phyloP scores from a whole-genome alignment of 495 filamentous ascomycete genomes.

The Penicillium waksmanii region DNA sequence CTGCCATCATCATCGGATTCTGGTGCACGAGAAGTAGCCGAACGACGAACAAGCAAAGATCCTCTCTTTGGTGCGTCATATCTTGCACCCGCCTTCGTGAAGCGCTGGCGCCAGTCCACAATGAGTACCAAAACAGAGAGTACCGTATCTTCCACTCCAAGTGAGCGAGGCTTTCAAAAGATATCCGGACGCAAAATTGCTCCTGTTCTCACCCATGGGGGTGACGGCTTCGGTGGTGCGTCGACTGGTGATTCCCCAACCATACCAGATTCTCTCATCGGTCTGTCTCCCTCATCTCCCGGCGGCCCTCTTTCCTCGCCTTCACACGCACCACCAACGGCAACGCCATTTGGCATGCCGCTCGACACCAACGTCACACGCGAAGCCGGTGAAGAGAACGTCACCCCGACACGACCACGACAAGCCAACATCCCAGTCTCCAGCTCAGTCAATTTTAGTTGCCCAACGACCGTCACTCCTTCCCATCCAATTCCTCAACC shows the following conservation, averaged over 20 bases:
- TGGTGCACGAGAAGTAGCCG: conserved; percentile 45
- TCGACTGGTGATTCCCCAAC: conserved; percentile 30
- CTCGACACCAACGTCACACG: conserved; percentile 42
- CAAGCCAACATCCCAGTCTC: conserved; percentile 55
- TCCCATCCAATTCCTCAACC: conserved; percentile 28
- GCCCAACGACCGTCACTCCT: conserved; percentile 28
- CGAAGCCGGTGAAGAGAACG: conserved; percentile 34
- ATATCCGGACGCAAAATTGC: conserved; percentile 75
- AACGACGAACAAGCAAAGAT: conserved; percentile 56
- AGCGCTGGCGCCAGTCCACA: conserved; percentile 43
- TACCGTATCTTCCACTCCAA: conserved; percentile 35
- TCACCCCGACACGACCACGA: conserved; percentile 46
- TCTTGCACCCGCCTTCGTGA: conserved; percentile 50
- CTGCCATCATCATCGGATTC: conserved; percentile 34
- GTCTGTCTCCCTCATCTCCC: conserved; percentile 23
- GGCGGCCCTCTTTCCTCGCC: conserved; percentile 23
- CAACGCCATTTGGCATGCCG: conserved; percentile 40
- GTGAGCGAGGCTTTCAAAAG: conserved; percentile 61
- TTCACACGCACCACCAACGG: conserved; percentile 38
- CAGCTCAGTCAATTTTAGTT: conserved; percentile 40
- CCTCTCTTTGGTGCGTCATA: conserved; percentile 59
- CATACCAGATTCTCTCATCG: conserved; percentile 19
- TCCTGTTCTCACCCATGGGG: conserved; percentile 68
- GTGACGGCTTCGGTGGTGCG: conserved; percentile 68
- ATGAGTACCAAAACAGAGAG: conserved; percentile 50